These are phyloP conservation scores for Aspergillus sp. DNA, from an alignment of 2,329 filamentous ascomycete species.

Conservation along the genomic window DNA sequence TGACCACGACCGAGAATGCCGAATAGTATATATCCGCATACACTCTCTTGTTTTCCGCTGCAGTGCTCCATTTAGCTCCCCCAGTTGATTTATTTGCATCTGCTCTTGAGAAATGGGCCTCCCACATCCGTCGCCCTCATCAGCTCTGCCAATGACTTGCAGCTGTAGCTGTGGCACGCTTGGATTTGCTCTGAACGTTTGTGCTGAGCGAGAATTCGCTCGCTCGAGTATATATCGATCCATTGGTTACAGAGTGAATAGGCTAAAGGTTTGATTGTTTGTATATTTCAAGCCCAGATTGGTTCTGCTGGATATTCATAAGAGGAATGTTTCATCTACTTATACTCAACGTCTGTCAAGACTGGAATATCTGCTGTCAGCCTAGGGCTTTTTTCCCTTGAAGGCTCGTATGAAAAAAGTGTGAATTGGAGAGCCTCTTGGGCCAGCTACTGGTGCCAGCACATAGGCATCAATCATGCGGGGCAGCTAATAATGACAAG, in stretches of 20 bases:
- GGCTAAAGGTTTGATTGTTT: too few relatives aligned
- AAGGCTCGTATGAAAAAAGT: too few relatives aligned
- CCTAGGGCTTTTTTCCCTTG: too few relatives aligned
- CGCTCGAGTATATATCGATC: background rate
- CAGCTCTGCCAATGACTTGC: background rate
- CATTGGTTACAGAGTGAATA: background rate
- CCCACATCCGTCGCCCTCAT: background rate
- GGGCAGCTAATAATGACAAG: too few relatives aligned
- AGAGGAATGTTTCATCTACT: too few relatives aligned
- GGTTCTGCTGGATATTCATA: too few relatives aligned
- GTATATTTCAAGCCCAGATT: too few relatives aligned
- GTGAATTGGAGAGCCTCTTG: too few relatives aligned
- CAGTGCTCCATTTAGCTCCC: background rate
- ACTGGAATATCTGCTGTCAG: too few relatives aligned
- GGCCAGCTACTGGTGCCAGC: too few relatives aligned
- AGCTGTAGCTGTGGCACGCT: background rate
- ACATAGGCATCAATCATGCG: too few relatives aligned
- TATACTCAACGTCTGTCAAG: too few relatives aligned
- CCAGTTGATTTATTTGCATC: background rate
- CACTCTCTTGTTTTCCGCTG: constrained; percentile 5
- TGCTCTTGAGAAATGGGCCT: background rate
- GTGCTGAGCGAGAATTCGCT: background rate
- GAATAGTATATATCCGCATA: constrained; percentile 11
- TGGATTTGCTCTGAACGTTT: background rate
- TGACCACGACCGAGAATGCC: constrained; percentile 13